Base-by-base conservation (phyloP, 257 asterid species). In the Fraxinus quadrangulata region DNA sequence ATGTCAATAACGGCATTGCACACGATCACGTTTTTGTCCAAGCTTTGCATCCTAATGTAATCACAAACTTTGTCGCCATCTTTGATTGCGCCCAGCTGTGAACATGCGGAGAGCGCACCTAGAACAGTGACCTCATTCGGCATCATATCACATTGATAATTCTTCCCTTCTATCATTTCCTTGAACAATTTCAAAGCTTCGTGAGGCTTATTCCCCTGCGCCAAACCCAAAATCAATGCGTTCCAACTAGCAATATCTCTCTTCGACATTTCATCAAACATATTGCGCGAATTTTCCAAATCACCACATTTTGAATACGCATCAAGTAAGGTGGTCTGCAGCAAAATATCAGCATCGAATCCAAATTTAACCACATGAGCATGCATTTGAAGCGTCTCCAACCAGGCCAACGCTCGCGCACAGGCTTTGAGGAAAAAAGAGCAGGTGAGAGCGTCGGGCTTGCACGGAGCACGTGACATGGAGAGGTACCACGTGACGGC, bases 341-440 rank as follows among this genome's bases (percentile, higher is more conserved):
- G 73, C 83, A 96, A 67, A 51, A 92, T 86, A 73, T 96, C 98
- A 0, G 86, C 79, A 13, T 1, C 73, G 26, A 90, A 83, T 28
- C 98, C 99, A 0, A 83, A 83, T 36, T 80, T 84, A 28, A 90
- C 37, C 4, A 90, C 92, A 0, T 79, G 88, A 3, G 88, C 72
- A 49, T 93, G 98, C 83, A 95, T 75, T 61, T 95, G 98, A 2
- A 78, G n/a, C 8, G 89, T 73, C 65, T 89, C 97, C 0, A 66
- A 3, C 16, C 74, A 80, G 71, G 97, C 96, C 85, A 89, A 76
- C 0, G 93, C 89, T 30, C 99, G 90, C 26, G 97, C 90, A 85
- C 99, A 95, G 0, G 98, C 98, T 88, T 93, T 95, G 84, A 95
- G 93, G 79, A 88, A 84, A 75, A 95, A 95, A 51, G 99, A 95